Conservation (phyloP, 768 basidiomycete species). For the Trametes gibbosa region DNA sequence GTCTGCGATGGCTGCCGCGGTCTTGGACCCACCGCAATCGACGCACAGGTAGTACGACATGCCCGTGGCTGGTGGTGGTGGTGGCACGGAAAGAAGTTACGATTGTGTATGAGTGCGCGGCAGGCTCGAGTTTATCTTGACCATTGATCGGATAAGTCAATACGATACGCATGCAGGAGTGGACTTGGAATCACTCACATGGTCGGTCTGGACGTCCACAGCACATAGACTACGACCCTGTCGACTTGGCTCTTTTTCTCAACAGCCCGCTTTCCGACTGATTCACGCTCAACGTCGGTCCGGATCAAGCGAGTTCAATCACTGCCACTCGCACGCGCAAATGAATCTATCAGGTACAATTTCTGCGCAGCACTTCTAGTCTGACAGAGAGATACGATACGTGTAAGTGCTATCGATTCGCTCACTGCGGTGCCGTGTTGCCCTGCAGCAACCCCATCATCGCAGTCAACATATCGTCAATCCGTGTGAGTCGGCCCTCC, state of each 20-base stretch:
- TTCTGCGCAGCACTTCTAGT: no score
- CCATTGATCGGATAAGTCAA: conserved; percentile 13
- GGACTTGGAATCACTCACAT: background rate
- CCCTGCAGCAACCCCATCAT: background rate
- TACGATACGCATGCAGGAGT: conserved; percentile 11
- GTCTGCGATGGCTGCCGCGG: conserved; percentile 68
- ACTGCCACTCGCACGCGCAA: background rate
- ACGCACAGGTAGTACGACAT: conserved; percentile 67
- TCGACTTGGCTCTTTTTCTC: background rate
- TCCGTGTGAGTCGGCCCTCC: background rate
- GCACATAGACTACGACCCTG: no score
- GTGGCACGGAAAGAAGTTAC: no score
- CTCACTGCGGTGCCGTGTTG: no score
- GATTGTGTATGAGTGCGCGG: background rate
- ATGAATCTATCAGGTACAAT: no score
- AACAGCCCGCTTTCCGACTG: no score
- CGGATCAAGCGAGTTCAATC: background rate
- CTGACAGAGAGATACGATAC: no score
- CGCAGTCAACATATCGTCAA: background rate
- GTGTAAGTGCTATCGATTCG: no score
- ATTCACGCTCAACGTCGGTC: background rate
- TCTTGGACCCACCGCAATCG: conserved; percentile 90
- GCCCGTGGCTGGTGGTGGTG: background rate
- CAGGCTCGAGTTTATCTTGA: conserved; percentile 3
- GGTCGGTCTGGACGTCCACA: background rate